A percentile compares a stretch with the other conserved stretches of the same genome.
Conservation (phyloP, 1,284 basidiomycete genomes). For the Sporisorium exsertum region DNA sequence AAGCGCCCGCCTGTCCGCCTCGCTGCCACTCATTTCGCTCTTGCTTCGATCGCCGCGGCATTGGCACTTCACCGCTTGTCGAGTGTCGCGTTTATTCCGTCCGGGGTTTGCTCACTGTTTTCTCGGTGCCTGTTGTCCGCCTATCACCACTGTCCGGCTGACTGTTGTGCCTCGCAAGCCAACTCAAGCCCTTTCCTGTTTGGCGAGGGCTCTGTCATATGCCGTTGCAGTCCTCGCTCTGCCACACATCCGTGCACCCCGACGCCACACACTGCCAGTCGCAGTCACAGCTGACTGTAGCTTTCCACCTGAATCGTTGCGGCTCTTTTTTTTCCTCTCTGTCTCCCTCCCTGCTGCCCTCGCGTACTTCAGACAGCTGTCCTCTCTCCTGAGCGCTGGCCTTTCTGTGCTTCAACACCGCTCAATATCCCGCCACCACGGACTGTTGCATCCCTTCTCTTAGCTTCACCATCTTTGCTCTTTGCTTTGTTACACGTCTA, state of each 20-base stretch:
- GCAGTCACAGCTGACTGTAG: background rate
- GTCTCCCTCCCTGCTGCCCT: background rate
- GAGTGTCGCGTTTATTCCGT: background rate
- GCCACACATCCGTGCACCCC: background rate
- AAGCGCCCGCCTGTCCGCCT: no score
- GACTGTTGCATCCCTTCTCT: background rate
- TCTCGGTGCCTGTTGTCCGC: no score
- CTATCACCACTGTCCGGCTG: no score
- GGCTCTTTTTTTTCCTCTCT: background rate
- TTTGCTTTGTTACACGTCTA: no score
- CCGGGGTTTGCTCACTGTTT: background rate
- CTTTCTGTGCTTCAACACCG: background rate
- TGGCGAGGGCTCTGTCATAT: background rate
- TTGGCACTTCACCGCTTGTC: background rate
- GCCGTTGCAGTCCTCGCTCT: background rate
- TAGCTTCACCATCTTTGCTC: background rate
- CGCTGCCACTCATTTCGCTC: background rate
- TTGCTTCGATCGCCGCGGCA: conserved; percentile 23
- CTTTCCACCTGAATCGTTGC: background rate
- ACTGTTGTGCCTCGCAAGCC: background rate
- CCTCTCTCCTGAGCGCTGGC: no score
- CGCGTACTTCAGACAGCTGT: background rate
- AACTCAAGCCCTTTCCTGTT: background rate
- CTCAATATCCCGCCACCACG: background rate
- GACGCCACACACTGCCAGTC: background rate